Evolutionary conservation across 1,139 yeast genomes (phyloP).

Genomic region (Pichia sorboxylosa): DNA sequence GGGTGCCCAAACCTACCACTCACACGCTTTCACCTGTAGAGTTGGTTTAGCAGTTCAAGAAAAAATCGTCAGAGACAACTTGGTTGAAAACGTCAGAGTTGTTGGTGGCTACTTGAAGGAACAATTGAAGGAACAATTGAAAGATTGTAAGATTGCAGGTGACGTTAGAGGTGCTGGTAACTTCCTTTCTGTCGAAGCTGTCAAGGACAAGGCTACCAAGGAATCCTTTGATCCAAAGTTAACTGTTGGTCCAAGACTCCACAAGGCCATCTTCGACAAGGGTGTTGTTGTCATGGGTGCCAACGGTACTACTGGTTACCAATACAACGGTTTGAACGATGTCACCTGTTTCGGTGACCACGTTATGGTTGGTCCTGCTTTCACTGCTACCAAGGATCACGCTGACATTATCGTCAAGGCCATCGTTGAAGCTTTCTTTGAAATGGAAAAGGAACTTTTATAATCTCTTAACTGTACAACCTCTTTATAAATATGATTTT

Average conservation of each 20-base stretch:
- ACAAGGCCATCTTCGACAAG: slow-evolving; percentile 28
- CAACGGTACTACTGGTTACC: slow-evolving; percentile 27
- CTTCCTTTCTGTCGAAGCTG: slow-evolving; percentile 47
- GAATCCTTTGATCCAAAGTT: slow-evolving; percentile 31
- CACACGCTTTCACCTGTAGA: slow-evolving; percentile 49
- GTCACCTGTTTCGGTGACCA: slow-evolving; percentile 32
- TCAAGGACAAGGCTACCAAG: slow-evolving; percentile 38
- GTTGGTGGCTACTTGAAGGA: slow-evolving; percentile 40
- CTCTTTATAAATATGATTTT: not conserved
- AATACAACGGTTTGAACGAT: slow-evolving; percentile 22
- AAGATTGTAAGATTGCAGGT: slow-evolving; percentile 33
- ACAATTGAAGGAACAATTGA: slow-evolving; percentile 26
- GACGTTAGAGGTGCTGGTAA: slow-evolving; percentile 55
- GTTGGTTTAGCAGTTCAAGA: slow-evolving; percentile 50
- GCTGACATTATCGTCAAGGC: slow-evolving; percentile 32
- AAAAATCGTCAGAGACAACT: slow-evolving; percentile 32
- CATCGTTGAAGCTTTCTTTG: slow-evolving; percentile 17
- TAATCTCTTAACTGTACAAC: slow-evolving; percentile 1
- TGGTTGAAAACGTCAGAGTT: slow-evolving; percentile 38
- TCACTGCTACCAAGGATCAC: slow-evolving; percentile 32
- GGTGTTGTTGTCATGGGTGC: slow-evolving; percentile 37
- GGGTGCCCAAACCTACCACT: slow-evolving; percentile 52
- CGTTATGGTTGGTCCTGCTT: slow-evolving; percentile 42
- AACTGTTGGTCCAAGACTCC: slow-evolving; percentile 27
- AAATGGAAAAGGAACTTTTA: slow-evolving; percentile 17